Percentiles rank a stretch among this genome's conserved stretches.
These are phyloP conservation scores for Pleurotus giganteus DNA, from an alignment of 768 basidiomycete genomes.

Conservation along the genomic window DNA sequence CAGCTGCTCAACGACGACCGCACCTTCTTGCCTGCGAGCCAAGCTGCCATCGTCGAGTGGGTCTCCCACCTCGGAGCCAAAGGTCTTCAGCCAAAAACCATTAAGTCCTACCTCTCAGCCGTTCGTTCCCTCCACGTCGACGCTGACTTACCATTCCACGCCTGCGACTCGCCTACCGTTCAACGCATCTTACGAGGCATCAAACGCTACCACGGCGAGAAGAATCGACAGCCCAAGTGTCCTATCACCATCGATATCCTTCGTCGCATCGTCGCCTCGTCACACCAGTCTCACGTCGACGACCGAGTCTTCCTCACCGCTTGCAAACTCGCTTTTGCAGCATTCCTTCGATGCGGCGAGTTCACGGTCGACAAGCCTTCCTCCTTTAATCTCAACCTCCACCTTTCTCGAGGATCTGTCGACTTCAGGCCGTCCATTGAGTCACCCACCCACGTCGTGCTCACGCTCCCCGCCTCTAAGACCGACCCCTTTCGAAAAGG, in stretches of 20 bases:
- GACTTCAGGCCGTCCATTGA: too few relatives aligned
- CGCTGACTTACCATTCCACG: constrained; percentile 2
- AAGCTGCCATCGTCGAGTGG: constrained; percentile 20
- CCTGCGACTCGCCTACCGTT: constrained; percentile 14
- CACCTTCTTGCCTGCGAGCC: constrained; percentile 16
- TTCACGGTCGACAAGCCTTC: too few relatives aligned
- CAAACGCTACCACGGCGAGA: constrained; percentile 14
- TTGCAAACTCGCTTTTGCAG: too few relatives aligned
- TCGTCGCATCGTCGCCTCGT: neutral
- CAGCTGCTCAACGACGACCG: constrained; percentile 12
- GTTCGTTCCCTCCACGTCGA: too few relatives aligned
- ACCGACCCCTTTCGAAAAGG: too few relatives aligned
- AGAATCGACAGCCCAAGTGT: constrained; percentile 4
- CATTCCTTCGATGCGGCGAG: too few relatives aligned
- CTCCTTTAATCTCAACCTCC: too few relatives aligned
- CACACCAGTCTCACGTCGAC: neutral
- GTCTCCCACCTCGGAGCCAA: constrained; percentile 14
- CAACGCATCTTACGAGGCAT: constrained; percentile 19
- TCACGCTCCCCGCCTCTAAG: too few relatives aligned
- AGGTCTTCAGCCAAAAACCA: constrained; percentile 13
- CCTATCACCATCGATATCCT: neutral
- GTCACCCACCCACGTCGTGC: too few relatives aligned
- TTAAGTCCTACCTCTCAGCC: too few relatives aligned
- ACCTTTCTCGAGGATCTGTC: too few relatives aligned
- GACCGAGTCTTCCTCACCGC: too few relatives aligned